Conservation (phyloP, 805 yeast species). For the Schwanniomyces pseudopolymorphus region DNA sequence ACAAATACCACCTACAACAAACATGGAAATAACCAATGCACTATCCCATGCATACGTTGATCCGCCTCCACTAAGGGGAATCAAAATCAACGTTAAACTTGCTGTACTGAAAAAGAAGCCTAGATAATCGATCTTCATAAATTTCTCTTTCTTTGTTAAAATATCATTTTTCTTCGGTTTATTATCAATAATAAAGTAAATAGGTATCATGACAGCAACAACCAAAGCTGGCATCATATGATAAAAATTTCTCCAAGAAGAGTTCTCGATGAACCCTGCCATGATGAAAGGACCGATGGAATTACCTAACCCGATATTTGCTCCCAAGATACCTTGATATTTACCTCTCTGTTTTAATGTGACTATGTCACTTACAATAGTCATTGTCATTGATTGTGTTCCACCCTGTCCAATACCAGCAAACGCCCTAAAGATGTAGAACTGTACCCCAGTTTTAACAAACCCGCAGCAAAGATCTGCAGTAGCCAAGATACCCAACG, state of each 20-base stretch:
- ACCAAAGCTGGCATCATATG: conserved; percentile 47
- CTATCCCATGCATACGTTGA: conserved; percentile 55
- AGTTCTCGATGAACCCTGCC: conserved; percentile 45
- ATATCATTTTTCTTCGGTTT: conserved; percentile 27
- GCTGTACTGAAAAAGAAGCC: conserved; percentile 50
- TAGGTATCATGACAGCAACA: conserved; percentile 26
- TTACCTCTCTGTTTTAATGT: conserved; percentile 54
- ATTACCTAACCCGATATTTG: conserved; percentile 51
- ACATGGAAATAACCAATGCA: conserved; percentile 32
- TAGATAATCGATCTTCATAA: conserved; percentile 49
- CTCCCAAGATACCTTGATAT: conserved; percentile 56
- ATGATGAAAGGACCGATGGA: conserved; percentile 58
- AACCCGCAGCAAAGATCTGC: conserved; percentile 53
- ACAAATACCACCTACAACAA: conserved; percentile 29
- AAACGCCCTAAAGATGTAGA: conserved; percentile 52
- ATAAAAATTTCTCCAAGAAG: conserved; percentile 57
- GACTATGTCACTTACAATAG: conserved; percentile 53
- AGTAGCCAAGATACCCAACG: conserved; percentile 38
- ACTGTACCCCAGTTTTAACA: conserved; percentile 47
- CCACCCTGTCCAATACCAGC: conserved; percentile 62
- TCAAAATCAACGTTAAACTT: conserved; percentile 47
- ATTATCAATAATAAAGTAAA: conserved; percentile 36
- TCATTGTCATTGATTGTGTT: conserved; percentile 49
- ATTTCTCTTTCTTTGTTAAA: conserved; percentile 32
- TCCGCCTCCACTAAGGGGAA: conserved; percentile 67